A percentile compares a stretch with the other conserved stretches of the same genome.
Evolutionary conservation across 495 filamentous ascomycete genomes (phyloP).

Genomic region (Neurospora cerealis): DNA sequence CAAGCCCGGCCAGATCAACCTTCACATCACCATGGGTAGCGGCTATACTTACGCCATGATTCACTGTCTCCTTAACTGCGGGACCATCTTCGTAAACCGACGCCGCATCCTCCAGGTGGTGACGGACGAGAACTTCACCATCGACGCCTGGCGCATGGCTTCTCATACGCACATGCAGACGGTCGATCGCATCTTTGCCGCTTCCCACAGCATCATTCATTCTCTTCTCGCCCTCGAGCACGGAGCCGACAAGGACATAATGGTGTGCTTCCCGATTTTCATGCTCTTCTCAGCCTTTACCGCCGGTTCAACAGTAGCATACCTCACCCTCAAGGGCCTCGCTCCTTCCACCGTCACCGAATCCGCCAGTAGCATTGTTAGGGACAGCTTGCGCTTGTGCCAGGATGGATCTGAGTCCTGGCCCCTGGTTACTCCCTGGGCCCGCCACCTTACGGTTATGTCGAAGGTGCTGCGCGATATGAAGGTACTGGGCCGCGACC

Average conservation of each 20-base stretch:
- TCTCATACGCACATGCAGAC: constrained; percentile 28
- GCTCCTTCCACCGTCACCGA: constrained; percentile 35
- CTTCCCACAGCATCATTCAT: constrained; percentile 38
- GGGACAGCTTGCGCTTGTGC: constrained; percentile 38
- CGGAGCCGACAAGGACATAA: constrained; percentile 38
- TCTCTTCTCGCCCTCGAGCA: constrained; percentile 34
- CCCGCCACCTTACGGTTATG: constrained; percentile 41
- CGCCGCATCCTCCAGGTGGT: constrained; percentile 39
- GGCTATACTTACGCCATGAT: constrained; percentile 43
- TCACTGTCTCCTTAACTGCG: constrained; percentile 40
- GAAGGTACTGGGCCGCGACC: constrained; percentile 18
- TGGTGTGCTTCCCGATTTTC: constrained; percentile 40
- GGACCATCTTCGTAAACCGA: constrained; percentile 42
- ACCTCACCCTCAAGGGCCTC: constrained; percentile 39
- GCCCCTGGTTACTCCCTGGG: constrained; percentile 41
- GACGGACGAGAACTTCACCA: constrained; percentile 32
- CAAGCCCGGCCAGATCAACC: constrained; percentile 39
- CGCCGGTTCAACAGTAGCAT: constrained; percentile 40
- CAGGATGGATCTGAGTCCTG: constrained; percentile 37
- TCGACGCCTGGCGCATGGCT: constrained; percentile 34
- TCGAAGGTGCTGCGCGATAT: constrained; percentile 36
- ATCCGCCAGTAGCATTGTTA: constrained; percentile 36
- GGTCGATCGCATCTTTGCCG: constrained; percentile 38
- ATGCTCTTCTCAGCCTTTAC: constrained; percentile 45
- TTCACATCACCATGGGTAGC: constrained; percentile 45